Evolutionary conservation across 768 basidiomycete species (phyloP), one percentile per base, ranked within the genome.

Genomic region (Tephrocybe sp.): DNA sequence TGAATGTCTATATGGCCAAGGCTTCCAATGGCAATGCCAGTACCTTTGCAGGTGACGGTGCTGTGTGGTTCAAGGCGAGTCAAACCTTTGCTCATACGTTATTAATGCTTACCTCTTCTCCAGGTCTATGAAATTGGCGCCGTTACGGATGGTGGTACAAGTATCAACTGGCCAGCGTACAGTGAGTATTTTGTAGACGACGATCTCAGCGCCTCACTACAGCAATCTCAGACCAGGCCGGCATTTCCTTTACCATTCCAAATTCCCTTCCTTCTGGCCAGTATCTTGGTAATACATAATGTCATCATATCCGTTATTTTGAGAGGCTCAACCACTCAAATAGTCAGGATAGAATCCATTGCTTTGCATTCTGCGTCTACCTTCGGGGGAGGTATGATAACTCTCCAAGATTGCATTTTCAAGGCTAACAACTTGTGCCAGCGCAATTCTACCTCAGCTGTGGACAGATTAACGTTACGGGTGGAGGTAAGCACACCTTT

Each of bases 121-220:
- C 58, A 74, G 73, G 71, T 74, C 23, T 66, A 71, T 54, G 56
- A 80, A 62, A 70, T 79, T 53, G 62, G 67, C 4, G 74, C 77
- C 1, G 65, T 71, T 39, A 79, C 77, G 21, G 63, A 79, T 58
- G 77, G 77, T 34, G 77, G 78, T 41, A 62, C 45, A 37, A 69
- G 65, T 42, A 80, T 79, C 63, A 66, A 66, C 38, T 80, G 70
- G 67, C 78, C 77, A 30, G 69, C 76, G 25, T 58, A 73, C 52
- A 73, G 75, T 69, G 49, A 44, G 62, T 57, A n/a, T 34, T 14
- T 34, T 26, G 15, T 11, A 8, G 3, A 33, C 25, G 18, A 17
- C 18, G 17, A 47, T 50, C 26, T 9, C 17, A 20, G 8, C 12
- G 20, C 33, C 26, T n/a, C n/a, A n/a, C n/a, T n/a, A n/a, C n/a